A percentile compares a stretch with the other conserved stretches of the same genome.
These are phyloP conservation scores for Trichoderma breve DNA, from an alignment of 2,329 filamentous ascomycete genomes.

Conservation along the genomic window DNA sequence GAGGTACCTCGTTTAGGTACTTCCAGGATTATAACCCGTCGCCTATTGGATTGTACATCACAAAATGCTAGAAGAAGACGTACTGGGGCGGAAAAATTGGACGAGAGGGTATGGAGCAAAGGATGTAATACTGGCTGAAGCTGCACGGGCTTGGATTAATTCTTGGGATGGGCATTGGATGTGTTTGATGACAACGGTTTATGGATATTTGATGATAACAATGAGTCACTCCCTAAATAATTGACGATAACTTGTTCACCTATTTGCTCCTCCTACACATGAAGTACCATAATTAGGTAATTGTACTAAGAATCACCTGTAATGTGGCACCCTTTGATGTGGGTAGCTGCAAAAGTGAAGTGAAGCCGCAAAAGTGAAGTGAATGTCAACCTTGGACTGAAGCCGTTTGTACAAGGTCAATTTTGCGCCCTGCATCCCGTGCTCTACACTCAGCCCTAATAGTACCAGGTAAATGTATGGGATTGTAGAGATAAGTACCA, in stretches of 20 bases:
- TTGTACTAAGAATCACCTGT: background rate
- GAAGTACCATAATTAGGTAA: background rate
- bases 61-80: slow-evolving; percentile 27
- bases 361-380: background rate
- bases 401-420: background rate
- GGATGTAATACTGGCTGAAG: background rate
- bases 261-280: background rate
- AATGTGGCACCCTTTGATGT: background rate
- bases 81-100: background rate
- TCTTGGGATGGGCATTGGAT: background rate
- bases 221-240: background rate
- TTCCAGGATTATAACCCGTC: slow-evolving; percentile 62
- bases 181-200: background rate
- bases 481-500: background rate
- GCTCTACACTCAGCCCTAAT: background rate
- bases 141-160: background rate
- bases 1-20: slow-evolving; percentile 53
- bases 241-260: background rate
- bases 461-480: background rate
- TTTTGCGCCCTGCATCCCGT: background rate
- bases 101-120: background rate
- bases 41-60: slow-evolving; percentile 43
- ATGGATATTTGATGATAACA: background rate
- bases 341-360: background rate
- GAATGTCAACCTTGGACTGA: background rate